phyloP scores from a whole-genome alignment of 2,329 filamentous ascomycete genomes.

The Colletotrichum navitas region DNA sequence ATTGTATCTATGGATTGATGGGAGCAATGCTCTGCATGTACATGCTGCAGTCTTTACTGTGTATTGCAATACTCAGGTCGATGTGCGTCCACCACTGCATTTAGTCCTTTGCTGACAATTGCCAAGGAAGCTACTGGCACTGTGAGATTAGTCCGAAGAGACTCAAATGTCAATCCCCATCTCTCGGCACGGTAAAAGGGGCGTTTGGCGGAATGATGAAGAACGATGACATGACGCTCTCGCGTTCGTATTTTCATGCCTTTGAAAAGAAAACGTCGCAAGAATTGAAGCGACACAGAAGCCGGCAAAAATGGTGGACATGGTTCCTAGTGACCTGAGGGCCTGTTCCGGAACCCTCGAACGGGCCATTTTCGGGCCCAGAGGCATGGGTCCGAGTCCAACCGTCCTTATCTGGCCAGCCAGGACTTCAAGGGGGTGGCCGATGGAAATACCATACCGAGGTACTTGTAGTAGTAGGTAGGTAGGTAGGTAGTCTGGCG shows the following conservation, averaged over 20 bases:
- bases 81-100: background rate
- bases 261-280: background rate
- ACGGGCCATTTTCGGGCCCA: conserved; percentile 25
- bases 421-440: background rate
- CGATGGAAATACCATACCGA: background rate
- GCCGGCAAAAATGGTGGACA: background rate
- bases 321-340: background rate
- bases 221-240: background rate
- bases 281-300: conserved; percentile 6
- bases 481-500: background rate
- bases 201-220: background rate
- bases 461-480: too few species aligned
- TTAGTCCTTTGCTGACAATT: conserved; percentile 10
- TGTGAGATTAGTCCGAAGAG: background rate
- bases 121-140: conserved; percentile 4
- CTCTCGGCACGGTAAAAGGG: background rate
- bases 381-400: conserved; percentile 22
- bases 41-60: background rate
- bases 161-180: background rate
- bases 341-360: conserved; percentile 5
- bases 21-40: background rate
- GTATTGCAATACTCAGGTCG: background rate
- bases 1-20: background rate
- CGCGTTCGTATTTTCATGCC: background rate
- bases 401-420: conserved; percentile 16